A percentile compares a stretch with the other conserved stretches of the same genome.
Conservation (phyloP, 805 yeast genomes). For the Monosporozyma unispora region DNA sequence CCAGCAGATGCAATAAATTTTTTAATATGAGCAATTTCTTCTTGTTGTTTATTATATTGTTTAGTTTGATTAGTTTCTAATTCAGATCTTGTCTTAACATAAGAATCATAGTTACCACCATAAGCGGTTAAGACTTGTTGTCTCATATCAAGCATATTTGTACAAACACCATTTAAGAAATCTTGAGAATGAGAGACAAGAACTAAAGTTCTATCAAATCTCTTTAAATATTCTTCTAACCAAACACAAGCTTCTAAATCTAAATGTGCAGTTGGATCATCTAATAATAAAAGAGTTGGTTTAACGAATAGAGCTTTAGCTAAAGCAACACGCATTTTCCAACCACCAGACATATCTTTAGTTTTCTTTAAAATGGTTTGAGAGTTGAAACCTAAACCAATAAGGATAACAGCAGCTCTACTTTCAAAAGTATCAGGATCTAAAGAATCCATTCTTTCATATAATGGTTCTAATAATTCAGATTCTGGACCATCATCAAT, state of each 20-base stretch:
- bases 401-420: slow-evolving; percentile 89
- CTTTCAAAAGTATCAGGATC: slow-evolving; percentile 94
- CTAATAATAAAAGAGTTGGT: slow-evolving; percentile 88
- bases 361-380: slow-evolving; percentile 85
- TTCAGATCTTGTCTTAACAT: slow-evolving; percentile 89
- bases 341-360: slow-evolving; percentile 99
- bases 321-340: slow-evolving; percentile 99
- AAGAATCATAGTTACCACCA: slow-evolving; percentile 99
- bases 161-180: slow-evolving; percentile 97
- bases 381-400: slow-evolving; percentile 93
- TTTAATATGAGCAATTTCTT: slow-evolving; percentile 95
- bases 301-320: slow-evolving; percentile 97
- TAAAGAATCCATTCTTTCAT: slow-evolving; percentile 92
- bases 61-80: slow-evolving; percentile 96
- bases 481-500: slow-evolving; percentile 93
- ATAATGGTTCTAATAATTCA: slow-evolving; percentile 71
- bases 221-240: slow-evolving; percentile 95
- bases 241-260: slow-evolving; percentile 99
- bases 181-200: slow-evolving; percentile 97
- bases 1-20: slow-evolving; percentile 99
- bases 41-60: slow-evolving; percentile 95
- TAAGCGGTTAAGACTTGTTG: slow-evolving; percentile 59
- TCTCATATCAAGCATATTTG: slow-evolving; percentile 98
- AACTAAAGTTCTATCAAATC: slow-evolving; percentile 87
- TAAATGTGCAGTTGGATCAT: slow-evolving; percentile 99